These are phyloP conservation scores for Ocimum tenuiflorum DNA, from an alignment of 257 asterid species.

Conservation along the genomic window DNA sequence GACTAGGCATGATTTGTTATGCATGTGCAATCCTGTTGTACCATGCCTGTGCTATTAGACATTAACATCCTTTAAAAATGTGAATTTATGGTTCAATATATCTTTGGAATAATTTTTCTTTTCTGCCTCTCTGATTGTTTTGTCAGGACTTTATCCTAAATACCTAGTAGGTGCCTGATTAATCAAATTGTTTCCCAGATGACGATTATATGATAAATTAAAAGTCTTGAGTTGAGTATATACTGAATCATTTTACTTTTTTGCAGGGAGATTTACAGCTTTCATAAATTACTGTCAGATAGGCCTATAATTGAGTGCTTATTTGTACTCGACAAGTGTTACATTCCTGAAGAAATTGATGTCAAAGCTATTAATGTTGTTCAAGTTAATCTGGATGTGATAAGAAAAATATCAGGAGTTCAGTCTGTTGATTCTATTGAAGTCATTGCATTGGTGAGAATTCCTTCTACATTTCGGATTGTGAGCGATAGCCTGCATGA, in stretches of 20 bases:
- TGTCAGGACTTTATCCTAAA: no score
- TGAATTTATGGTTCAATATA: no score
- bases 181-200: background rate
- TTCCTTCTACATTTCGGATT: conserved; percentile 59
- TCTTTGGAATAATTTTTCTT: no score
- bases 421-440: conserved; percentile 71
- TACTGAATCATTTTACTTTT: conserved; percentile 6
- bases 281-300: conserved; percentile 30
- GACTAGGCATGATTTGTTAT: no score
- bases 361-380: conserved; percentile 27
- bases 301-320: conserved; percentile 56
- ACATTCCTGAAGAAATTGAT: conserved; percentile 52
- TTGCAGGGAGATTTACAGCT: conserved; percentile 66
- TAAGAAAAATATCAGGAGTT: conserved; percentile 74
- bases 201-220: background rate
- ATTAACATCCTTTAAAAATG: no score
- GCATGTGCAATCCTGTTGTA: no score
- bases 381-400: conserved; percentile 56
- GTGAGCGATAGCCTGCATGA: conserved; percentile 26
- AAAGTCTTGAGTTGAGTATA: background rate
- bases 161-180: background rate
- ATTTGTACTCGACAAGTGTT: conserved; percentile 52
- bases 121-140: no score
- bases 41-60: no score
- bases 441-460: conserved; percentile 63